Evolutionary conservation across 2,329 filamentous ascomycete genomes (phyloP), one percentile per base, ranked within the genome.

Genomic region (Sclerotinia glacialis): DNA sequence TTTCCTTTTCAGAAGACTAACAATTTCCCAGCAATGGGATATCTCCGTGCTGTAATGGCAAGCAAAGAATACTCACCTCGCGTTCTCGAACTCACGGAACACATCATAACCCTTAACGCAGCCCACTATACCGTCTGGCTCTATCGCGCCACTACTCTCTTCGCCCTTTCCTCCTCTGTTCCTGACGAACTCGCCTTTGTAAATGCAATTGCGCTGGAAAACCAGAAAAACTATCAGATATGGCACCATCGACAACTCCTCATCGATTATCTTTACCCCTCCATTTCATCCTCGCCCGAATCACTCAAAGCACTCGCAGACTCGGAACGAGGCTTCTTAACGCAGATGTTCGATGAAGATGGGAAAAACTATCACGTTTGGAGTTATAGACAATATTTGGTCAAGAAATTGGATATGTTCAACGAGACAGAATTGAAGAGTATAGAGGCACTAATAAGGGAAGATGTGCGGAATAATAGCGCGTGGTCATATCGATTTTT

Each of bases 91-190:
- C 85, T 99, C 69, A 99, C 95, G 5, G 89, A 93, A 76, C 88
- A 94, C 78, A 88, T 99, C 76, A 98, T 99, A 76, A 82, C 83
- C 68, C 88, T 97, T 85, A 99, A 99, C 78, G 91, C 95, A 21
- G 93, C 95, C 0, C 95, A 99, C 81, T 99, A 99, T 80, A 99
- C 95, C 21, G 94, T 98, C 69, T 99, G 95, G 95, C 86, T 98
- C 28, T 99, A 96, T 82, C 90, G 95, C 69, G 92, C 93, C 72
- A 87, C 89, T 74, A 90, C 89, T 64, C 80, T 98, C 59, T 85
- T 89, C 70, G 83, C 86, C 3, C 82, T 96, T 34, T 68, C 69
- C 23, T 69, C 63, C 9, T 67, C 71, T 14, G 67, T 77, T 3
- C 21, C 50, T 8, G 65, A 70, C 3, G 95, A 99, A 78, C 83